Evolutionary conservation across 1,284 basidiomycete genomes (phyloP).

Genomic region (Cutaneotrichosporon curvatum): DNA sequence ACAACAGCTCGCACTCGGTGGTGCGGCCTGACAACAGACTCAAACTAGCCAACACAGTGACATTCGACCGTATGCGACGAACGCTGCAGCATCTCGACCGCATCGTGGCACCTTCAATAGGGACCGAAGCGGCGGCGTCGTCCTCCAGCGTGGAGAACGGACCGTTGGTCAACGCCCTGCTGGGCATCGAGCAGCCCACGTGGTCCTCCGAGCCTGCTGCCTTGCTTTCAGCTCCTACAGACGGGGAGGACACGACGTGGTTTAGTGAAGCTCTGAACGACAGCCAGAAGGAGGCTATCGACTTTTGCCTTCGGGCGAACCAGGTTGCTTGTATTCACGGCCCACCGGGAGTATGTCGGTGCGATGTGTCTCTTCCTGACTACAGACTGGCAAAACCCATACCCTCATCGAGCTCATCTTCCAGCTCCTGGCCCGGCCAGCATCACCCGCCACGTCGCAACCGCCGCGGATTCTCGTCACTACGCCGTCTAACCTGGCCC

Average conservation of each 20-base stretch:
- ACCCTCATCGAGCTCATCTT: slow-evolving; percentile 84
- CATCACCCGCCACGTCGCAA: slow-evolving; percentile 25
- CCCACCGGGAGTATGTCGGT: slow-evolving; percentile 70
- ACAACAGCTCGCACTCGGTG: no score
- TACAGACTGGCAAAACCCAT: slow-evolving; percentile 76
- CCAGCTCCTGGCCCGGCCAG: slow-evolving; percentile 57
- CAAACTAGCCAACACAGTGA: slow-evolving; percentile 85
- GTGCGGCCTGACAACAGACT: slow-evolving; percentile 47
- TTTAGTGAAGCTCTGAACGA: slow-evolving; percentile 71
- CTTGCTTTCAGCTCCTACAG: slow-evolving; percentile 1
- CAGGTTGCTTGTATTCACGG: slow-evolving; percentile 93
- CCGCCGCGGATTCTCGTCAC: slow-evolving; percentile 51
- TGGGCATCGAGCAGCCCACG: slow-evolving; percentile 52
- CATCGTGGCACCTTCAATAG: slow-evolving; percentile 26
- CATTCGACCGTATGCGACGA: slow-evolving; percentile 84
- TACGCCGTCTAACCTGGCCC: slow-evolving; percentile 45
- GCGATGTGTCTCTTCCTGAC: neutral
- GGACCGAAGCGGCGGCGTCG: neutral
- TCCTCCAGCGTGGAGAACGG: slow-evolving; percentile 13
- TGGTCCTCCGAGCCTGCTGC: slow-evolving; percentile 18
- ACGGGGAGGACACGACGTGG: slow-evolving; percentile 52
- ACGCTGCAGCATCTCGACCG: slow-evolving; percentile 62
- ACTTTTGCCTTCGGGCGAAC: slow-evolving; percentile 43
- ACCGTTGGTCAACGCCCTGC: slow-evolving; percentile 57
- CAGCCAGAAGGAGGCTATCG: slow-evolving; percentile 69